Base-by-base conservation (phyloP, 1,139 yeast genomes). In the Pichia sp. region DNA sequence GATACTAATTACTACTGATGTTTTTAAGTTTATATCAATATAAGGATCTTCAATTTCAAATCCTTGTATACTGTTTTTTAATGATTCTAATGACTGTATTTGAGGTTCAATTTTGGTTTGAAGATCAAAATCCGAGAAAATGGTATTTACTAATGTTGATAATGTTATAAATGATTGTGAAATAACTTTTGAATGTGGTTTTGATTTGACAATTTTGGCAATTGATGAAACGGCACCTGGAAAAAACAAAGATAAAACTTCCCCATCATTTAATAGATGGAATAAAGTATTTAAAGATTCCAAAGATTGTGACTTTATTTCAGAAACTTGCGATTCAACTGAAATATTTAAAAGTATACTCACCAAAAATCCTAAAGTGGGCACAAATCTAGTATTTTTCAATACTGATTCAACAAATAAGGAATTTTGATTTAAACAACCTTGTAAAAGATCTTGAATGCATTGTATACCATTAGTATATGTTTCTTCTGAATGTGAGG, bases 171-270 rank as follows among this genome's bases (percentile, higher is more conserved):
- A 39, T 0, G 68, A 54, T 8, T 59, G 52, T 0, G 61, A 57
- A 1, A 70, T 51, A 0, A 73, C 74, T n/a, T 62, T 61, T 47
- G 63, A 73, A 49, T 77, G 74, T 20, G 69, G 66, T n/a, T 59
- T 56, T 0, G 65, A 39, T 20, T 49, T 58, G 0, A 76, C 53
- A 4, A 75, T 54, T 46, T 74, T 77, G 2, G 73, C 62, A 23
- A 79, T 54, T 0, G 65, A 56, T 0, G 86, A 80, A 0, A 78
- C 71, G 22, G 69, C 69, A 0, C 82, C 83, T 0, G 87, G 87
- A 16, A 79, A 58, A 39, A 80, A 68, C 46, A 70, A 62, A 0
- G 83, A 76, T 7, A 78, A 46, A 2, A 69, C 59, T 44, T 78
- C 84, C 2, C 81, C 81, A 53, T 72, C 71, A n/a, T 58, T 59